Conservation (phyloP, 768 basidiomycete species). For the Agaricus blazei region DNA sequence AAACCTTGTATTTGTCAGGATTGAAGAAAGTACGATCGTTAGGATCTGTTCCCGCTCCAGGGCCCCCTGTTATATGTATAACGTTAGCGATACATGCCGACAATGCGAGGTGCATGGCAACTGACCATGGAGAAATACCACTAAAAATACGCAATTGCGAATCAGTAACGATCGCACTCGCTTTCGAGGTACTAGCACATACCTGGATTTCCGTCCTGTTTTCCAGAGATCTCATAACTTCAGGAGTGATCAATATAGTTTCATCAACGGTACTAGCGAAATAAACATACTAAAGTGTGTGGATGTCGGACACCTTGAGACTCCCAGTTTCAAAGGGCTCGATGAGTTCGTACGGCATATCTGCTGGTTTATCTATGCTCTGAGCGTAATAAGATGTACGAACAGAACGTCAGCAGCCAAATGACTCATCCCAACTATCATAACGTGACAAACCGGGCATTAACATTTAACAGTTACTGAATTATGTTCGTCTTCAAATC, state of each 20-base stretch:
- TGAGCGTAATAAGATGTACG: too few relatives aligned
- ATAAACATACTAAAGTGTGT: constrained; percentile 61
- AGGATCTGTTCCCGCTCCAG: constrained; percentile 69
- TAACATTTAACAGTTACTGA: too few relatives aligned
- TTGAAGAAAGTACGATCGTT: constrained; percentile 79
- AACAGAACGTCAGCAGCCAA: too few relatives aligned
- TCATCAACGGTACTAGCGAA: constrained; percentile 4
- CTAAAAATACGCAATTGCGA: constrained; percentile 25
- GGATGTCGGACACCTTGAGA: constrained; percentile 69
- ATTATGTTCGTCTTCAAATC: too few relatives aligned
- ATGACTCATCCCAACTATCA: too few relatives aligned
- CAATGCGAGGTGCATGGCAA: neutral
- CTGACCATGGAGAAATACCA: constrained; percentile 76
- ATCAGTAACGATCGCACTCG: neutral
- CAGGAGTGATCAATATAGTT: neutral
- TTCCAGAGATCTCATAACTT: constrained; percentile 82
- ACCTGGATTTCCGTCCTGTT: constrained; percentile 73
- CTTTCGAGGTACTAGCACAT: constrained; percentile 10
- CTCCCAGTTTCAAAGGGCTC: constrained; percentile 60
- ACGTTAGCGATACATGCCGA: neutral
- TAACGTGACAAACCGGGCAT: too few relatives aligned
- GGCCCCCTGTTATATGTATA: constrained; percentile 48
- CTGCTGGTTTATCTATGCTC: neutral
- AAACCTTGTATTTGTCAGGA: constrained; percentile 77
- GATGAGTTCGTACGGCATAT: constrained; percentile 57